Conservation (phyloP, 176 grass and related monocot genomes). For the Aegilops longissima region DNA sequence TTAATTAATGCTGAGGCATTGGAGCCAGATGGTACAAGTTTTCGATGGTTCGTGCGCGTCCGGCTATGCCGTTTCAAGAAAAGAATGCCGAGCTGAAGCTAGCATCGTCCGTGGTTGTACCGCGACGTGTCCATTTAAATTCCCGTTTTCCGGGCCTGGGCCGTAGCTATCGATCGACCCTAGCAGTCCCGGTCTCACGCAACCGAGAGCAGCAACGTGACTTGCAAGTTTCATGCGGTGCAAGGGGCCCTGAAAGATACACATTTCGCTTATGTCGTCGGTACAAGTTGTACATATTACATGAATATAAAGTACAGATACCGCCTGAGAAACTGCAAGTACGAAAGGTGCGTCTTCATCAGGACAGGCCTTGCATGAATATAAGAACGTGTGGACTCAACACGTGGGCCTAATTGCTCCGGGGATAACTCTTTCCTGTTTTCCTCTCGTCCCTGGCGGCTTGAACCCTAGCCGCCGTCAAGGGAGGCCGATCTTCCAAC, state of each 20-base stretch:
- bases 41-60: background rate
- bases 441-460: too few relatives aligned
- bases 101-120: background rate
- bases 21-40: background rate
- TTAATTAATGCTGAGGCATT: background rate
- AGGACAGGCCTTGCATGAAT: too few relatives aligned
- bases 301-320: too few relatives aligned
- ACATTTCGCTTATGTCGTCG: background rate
- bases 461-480: too few relatives aligned
- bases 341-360: background rate
- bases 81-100: background rate
- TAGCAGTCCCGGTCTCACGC: background rate
- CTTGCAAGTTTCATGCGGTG: slow-evolving; percentile 22
- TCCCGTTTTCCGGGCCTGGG: background rate
- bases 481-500: too few relatives aligned
- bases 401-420: too few relatives aligned
- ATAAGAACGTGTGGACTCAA: too few relatives aligned
- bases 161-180: background rate
- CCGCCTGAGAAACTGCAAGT: background rate
- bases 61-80: background rate
- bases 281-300: background rate
- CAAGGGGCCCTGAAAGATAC: background rate
- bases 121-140: background rate
- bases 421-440: too few relatives aligned
- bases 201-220: background rate